phyloP scores from a whole-genome alignment of 371 early-diverging fungal genomes.

The Mycotypha africana region DNA sequence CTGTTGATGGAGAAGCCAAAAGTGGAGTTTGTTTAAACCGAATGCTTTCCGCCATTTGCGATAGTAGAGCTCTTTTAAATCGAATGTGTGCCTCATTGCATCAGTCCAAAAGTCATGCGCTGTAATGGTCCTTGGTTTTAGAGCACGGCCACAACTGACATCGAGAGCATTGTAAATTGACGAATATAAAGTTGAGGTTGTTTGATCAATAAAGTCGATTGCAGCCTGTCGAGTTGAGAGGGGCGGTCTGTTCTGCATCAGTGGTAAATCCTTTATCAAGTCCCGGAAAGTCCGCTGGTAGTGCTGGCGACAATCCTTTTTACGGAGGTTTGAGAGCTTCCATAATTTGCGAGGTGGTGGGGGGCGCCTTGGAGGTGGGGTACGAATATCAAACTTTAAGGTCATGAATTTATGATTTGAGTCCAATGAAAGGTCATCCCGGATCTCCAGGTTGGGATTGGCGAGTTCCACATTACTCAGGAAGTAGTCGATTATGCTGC shows the following conservation, averaged over 20 bases:
- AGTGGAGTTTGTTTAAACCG: slow-evolving; percentile 1
- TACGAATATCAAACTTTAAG: neutral
- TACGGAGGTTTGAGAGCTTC: too few relatives aligned
- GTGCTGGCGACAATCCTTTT: too few relatives aligned
- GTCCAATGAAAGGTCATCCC: neutral
- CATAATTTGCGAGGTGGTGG: too few relatives aligned
- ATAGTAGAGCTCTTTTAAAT: slow-evolving; percentile 2
- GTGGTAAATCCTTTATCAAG: too few relatives aligned
- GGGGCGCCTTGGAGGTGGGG: neutral
- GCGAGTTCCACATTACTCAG: neutral
- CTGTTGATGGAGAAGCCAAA: slow-evolving; percentile 12
- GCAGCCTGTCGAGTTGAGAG: too few relatives aligned
- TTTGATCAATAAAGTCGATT: too few relatives aligned
- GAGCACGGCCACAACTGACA: too few relatives aligned
- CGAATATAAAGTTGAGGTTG: too few relatives aligned
- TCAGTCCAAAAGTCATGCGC: neutral
- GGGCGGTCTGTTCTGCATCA: too few relatives aligned
- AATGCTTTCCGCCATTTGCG: slow-evolving; percentile 5
- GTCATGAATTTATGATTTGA: slow-evolving; percentile 1
- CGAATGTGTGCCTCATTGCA: neutral
- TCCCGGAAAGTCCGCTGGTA: too few relatives aligned
- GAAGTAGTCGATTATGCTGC: slow-evolving; percentile 1
- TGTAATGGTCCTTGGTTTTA: too few relatives aligned
- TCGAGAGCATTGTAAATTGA: too few relatives aligned
- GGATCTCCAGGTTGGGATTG: neutral